Percentiles rank a stretch among this genome's conserved stretches.
Conservation (phyloP, 1,284 basidiomycete species). For the Microbotryum intermedium region DNA sequence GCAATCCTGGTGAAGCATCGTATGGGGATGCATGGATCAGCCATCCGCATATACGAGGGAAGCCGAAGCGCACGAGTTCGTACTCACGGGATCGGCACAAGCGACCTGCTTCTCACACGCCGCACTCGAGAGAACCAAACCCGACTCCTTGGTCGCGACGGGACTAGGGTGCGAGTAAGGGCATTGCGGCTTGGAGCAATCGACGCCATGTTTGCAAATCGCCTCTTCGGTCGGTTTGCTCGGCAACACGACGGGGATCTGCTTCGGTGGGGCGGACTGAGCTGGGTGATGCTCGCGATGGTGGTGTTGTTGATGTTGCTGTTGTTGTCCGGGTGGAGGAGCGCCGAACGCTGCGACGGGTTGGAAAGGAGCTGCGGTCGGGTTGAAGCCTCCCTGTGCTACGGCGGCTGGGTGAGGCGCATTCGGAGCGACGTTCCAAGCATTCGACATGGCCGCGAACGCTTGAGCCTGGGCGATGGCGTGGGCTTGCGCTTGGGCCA, state of each 20-base stretch:
- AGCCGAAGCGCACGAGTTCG: conserved; percentile 25
- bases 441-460: conserved; percentile 27
- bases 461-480: conserved; percentile 29
- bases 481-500: conserved; percentile 24
- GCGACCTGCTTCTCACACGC: conserved; percentile 72
- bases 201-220: conserved; percentile 79
- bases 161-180: conserved; percentile 84
- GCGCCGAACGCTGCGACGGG: neutral
- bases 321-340: neutral
- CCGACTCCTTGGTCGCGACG: conserved; percentile 79
- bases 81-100: conserved; percentile 61
- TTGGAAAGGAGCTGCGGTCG: conserved; percentile 13
- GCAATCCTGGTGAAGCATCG: conserved; percentile 30
- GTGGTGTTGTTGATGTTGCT: neutral
- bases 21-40: neutral
- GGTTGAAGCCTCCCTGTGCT: conserved; percentile 9
- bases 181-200: conserved; percentile 79
- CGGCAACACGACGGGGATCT: conserved; percentile 37
- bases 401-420: neutral
- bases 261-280: conserved; percentile 6
- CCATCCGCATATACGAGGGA: conserved; percentile 27
- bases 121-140: conserved; percentile 85
- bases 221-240: conserved; percentile 41
- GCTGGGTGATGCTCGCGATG: conserved; percentile 10
- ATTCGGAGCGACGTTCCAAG: conserved; percentile 10